Percentiles rank a stretch among this genome's conserved stretches.
phyloP scores from a whole-genome alignment of 257 asterid genomes.

The Euphrasia confusa region DNA sequence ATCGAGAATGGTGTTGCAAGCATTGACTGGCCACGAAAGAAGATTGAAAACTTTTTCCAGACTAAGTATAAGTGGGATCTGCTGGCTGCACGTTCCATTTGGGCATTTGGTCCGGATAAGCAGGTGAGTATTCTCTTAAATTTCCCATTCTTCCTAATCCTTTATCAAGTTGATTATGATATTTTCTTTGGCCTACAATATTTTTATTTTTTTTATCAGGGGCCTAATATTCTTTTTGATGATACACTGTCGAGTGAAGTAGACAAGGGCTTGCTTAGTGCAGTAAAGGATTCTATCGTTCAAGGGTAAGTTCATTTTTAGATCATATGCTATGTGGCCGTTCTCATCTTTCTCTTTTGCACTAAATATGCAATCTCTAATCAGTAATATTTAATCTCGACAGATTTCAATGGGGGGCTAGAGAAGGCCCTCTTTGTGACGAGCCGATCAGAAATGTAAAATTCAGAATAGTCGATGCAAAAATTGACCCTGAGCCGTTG shows the following conservation, averaged over 20 bases:
- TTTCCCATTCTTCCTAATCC: neutral
- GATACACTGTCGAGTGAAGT: slow-evolving; percentile 97
- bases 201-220: slow-evolving; percentile 43
- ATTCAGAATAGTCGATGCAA: slow-evolving; percentile 91
- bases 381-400: slow-evolving; percentile 11
- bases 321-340: slow-evolving; percentile 10
- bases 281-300: slow-evolving; percentile 88
- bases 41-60: slow-evolving; percentile 88
- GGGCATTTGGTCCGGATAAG: slow-evolving; percentile 99
- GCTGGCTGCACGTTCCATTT: slow-evolving; percentile 95
- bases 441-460: slow-evolving; percentile 97
- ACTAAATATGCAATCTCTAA: slow-evolving; percentile 16
- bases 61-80: slow-evolving; percentile 96
- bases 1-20: slow-evolving; percentile 86
- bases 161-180: slow-evolving; percentile 14
- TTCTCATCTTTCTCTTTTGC: neutral
- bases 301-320: slow-evolving; percentile 64
- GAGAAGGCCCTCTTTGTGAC: slow-evolving; percentile 97
- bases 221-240: slow-evolving; percentile 90
- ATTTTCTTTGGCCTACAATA: neutral
- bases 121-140: slow-evolving; percentile 46
- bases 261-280: slow-evolving; percentile 78
- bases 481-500: slow-evolving; percentile 92
- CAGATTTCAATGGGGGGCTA: slow-evolving; percentile 99
- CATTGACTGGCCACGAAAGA: slow-evolving; percentile 89